Percentiles rank a stretch among this genome's conserved stretches.
Conservation (phyloP, 306 rosid species). For the Cyamopsis tetragonoloba region DNA sequence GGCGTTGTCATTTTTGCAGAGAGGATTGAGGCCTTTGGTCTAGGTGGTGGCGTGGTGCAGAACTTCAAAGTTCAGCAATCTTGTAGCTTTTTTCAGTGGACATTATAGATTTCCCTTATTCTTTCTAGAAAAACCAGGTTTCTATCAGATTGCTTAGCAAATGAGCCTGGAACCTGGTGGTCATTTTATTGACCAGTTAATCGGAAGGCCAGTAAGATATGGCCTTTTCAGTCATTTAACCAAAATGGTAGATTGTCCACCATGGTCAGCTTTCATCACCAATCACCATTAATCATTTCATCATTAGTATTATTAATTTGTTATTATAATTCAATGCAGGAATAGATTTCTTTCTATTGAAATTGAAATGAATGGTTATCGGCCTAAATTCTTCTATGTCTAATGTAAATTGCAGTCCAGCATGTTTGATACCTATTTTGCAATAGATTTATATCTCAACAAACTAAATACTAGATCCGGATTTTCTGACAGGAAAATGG, state of each 20-base stretch:
- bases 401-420: constrained; percentile 17
- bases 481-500: constrained; percentile 83
- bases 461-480: constrained; percentile 13
- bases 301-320: background rate
- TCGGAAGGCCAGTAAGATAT: background rate
- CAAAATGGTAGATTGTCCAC: background rate
- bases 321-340: background rate
- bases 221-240: background rate
- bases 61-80: too few species aligned
- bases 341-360: background rate
- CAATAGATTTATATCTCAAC: constrained; percentile 10
- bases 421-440: background rate
- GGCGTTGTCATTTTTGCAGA: too few species aligned
- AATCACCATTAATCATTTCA: background rate
- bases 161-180: constrained; percentile 15
- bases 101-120: too few species aligned
- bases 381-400: background rate
- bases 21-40: too few species aligned
- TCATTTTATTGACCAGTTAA: constrained; percentile 1
- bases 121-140: too few species aligned
- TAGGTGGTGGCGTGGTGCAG: too few species aligned
- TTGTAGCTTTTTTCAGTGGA: too few species aligned
- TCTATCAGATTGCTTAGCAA: constrained; percentile 12
- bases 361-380: constrained; percentile 18
- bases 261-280: background rate